Conservation (phyloP, 2,329 filamentous ascomycete genomes). For the Diaporthe destruens region DNA sequence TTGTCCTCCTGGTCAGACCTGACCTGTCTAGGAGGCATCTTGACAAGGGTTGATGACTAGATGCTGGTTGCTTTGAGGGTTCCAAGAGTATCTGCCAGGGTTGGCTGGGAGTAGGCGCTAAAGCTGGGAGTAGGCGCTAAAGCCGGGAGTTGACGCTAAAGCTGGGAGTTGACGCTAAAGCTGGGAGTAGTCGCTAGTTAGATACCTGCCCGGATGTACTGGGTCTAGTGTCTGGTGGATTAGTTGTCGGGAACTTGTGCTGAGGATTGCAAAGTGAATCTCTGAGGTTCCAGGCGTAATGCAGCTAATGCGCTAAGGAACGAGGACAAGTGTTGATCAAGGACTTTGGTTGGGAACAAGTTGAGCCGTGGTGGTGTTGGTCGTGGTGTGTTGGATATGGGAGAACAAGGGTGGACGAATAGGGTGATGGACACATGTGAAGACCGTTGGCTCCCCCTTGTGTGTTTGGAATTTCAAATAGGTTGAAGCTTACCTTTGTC, state of each 20-base stretch:
- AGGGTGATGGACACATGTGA: too few relatives aligned
- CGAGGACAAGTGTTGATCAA: too few relatives aligned
- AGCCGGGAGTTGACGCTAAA: too few relatives aligned
- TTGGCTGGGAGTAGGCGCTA: too few relatives aligned
- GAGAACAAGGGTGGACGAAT: not conserved
- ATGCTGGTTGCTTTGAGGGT: not conserved
- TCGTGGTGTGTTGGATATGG: not conserved
- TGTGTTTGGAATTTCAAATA: too few relatives aligned
- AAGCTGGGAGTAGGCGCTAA: too few relatives aligned
- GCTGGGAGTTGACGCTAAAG: too few relatives aligned
- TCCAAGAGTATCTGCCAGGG: not conserved
- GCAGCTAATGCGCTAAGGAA: not conserved
- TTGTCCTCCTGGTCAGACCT: not conserved
- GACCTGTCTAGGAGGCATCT: not conserved
- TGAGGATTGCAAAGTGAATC: too few relatives aligned
- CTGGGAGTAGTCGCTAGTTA: too few relatives aligned
- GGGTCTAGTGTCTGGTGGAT: too few relatives aligned
- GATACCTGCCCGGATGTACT: too few relatives aligned
- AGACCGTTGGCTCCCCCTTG: not conserved
- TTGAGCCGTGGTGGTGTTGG: too few relatives aligned
- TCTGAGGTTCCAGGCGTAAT: not conserved
- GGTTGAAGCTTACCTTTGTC: not conserved
- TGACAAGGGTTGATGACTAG: not conserved
- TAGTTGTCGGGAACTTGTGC: not conserved
- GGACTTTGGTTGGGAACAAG: not conserved